phyloP scores from a whole-genome alignment of 2,329 filamentous ascomycete species.

The Tetracladium maxilliforme region DNA sequence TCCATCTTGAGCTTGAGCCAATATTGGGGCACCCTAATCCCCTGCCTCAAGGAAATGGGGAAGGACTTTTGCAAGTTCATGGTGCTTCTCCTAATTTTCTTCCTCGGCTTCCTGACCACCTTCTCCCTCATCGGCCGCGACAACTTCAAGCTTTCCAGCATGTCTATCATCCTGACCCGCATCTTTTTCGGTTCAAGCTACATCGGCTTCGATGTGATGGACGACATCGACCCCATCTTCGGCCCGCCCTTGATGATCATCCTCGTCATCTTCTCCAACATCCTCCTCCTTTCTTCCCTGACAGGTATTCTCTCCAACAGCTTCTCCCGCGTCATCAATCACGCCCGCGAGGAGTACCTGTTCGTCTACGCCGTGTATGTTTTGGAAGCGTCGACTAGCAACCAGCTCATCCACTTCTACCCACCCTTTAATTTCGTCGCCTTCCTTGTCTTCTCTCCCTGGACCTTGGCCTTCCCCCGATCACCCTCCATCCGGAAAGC shows the following conservation, averaged over 20 bases:
- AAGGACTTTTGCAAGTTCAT: conserved; percentile 83
- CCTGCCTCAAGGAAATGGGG: conserved; percentile 86
- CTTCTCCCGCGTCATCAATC: conserved; percentile 48
- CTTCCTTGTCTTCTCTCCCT: conserved; percentile 9
- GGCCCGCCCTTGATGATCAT: conserved; percentile 50
- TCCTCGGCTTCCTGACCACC: conserved; percentile 77
- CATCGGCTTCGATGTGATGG: conserved; percentile 57
- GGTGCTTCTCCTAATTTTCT: conserved; percentile 66
- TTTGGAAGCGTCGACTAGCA: conserved; percentile 51
- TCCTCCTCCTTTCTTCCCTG: conserved; percentile 64
- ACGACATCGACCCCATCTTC: conserved; percentile 29
- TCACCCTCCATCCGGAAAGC: conserved; percentile 47
- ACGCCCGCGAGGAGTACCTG: conserved; percentile 61
- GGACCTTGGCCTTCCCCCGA: conserved; percentile 43
- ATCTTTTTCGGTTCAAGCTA: conserved; percentile 70
- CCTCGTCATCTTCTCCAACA: conserved; percentile 65
- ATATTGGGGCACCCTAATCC: conserved; percentile 84
- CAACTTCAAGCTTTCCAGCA: conserved; percentile 45
- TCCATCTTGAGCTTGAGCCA: conserved; percentile 56
- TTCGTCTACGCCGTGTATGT: conserved; percentile 59
- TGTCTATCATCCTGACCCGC: conserved; percentile 66
- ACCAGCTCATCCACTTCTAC: conserved; percentile 55
- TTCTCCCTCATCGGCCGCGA: conserved; percentile 67
- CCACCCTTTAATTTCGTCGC: conserved; percentile 33
- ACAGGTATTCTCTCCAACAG: conserved; percentile 69